phyloP scores from a whole-genome alignment of 208 protist species.

The Leishmania lainsoni region DNA sequence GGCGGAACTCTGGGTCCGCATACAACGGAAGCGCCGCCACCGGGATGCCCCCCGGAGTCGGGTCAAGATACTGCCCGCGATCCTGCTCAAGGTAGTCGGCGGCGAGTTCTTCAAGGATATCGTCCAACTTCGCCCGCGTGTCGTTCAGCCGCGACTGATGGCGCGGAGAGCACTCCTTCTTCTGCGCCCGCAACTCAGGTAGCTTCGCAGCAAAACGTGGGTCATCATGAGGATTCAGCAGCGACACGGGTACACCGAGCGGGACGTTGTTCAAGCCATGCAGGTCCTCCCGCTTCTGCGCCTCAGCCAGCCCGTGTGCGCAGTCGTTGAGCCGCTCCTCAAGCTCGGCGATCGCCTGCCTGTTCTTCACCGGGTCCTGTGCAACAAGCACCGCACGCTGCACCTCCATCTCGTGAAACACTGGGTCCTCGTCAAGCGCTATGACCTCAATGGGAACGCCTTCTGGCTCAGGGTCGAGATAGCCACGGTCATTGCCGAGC shows the following conservation, averaged over 20 bases:
- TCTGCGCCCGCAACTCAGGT: conserved; percentile 64
- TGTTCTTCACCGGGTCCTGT: conserved; percentile 57
- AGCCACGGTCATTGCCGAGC: conserved; percentile 49
- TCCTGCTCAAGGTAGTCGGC: conserved; percentile 57
- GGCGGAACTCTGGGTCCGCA: conserved; percentile 55
- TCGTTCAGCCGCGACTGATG: conserved; percentile 59
- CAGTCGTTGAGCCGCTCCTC: conserved; percentile 75
- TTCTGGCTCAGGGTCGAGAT: conserved; percentile 65
- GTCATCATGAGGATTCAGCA: conserved; percentile 69
- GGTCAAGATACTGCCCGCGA: conserved; percentile 50
- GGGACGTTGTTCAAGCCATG: conserved; percentile 43
- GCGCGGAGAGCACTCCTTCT: conserved; percentile 36
- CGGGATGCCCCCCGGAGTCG: conserved; percentile 55
- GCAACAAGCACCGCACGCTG: conserved; percentile 58
- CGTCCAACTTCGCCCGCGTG: conserved; percentile 55
- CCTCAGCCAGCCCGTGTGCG: conserved; percentile 58
- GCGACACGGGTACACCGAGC: conserved; percentile 48
- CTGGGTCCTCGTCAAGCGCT: conserved; percentile 47
- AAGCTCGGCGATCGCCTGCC: conserved; percentile 48
- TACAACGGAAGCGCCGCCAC: conserved; percentile 50
- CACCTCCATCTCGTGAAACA: conserved; percentile 65
- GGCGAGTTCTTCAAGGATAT: conserved; percentile 58
- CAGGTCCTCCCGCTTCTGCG: conserved; percentile 62
- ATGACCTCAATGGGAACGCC: conserved; percentile 57
- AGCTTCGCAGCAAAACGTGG: conserved; percentile 48